Evolutionary conservation across 164 flowering plant species (phyloP).

Genomic region (Piper longum): DNA sequence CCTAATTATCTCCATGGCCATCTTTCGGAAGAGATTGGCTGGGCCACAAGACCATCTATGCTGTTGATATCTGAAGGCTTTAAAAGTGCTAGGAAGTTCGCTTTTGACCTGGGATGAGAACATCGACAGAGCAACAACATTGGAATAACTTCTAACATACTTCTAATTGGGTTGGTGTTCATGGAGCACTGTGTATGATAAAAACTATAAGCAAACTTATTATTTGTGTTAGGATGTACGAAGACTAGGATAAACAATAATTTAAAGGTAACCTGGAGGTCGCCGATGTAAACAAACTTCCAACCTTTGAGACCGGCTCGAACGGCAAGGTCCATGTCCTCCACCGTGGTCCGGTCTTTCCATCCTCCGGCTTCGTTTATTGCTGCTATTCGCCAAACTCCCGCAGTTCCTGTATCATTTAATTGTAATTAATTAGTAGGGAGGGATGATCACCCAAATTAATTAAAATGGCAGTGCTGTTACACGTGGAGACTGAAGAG

Average conservation of each 20-base stretch:
- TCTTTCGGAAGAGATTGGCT: conserved; percentile 83
- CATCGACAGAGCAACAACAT: background rate
- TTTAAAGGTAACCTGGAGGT: conserved; percentile 37
- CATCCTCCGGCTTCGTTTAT: conserved; percentile 94
- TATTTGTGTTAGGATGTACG: too few relatives aligned
- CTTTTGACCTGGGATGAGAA: conserved; percentile 50
- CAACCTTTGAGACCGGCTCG: conserved; percentile 89
- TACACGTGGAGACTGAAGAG: too few relatives aligned
- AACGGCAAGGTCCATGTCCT: conserved; percentile 97
- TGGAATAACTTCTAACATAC: too few relatives aligned
- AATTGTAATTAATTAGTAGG: too few relatives aligned
- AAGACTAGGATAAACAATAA: background rate
- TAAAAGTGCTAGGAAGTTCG: conserved; percentile 91
- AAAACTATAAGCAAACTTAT: too few relatives aligned
- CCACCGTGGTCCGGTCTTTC: conserved; percentile 94
- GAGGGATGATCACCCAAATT: too few relatives aligned
- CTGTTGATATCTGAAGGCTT: conserved; percentile 90
- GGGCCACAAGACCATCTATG: conserved; percentile 99
- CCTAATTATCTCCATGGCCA: conserved; percentile 72
- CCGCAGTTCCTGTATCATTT: conserved; percentile 60
- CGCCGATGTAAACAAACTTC: conserved; percentile 83
- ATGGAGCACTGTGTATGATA: too few relatives aligned
- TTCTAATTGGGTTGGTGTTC: too few relatives aligned
- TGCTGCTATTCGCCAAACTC: conserved; percentile 93
- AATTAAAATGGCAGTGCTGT: too few relatives aligned